Conservation (phyloP, 1,284 basidiomycete species). For the Pascua sp. region DNA sequence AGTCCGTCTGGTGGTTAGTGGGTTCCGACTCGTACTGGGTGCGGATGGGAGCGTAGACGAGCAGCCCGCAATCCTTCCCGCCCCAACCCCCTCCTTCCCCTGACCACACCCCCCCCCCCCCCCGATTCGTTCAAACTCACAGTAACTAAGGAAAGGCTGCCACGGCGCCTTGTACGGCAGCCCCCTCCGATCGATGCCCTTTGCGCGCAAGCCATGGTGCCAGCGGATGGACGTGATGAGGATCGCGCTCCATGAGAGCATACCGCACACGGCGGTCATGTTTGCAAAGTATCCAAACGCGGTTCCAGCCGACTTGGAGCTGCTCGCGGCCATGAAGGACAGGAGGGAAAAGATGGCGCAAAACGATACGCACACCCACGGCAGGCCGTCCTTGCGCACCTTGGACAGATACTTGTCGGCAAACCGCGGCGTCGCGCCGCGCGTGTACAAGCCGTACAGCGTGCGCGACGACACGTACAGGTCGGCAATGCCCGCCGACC, state of each 20-base stretch:
- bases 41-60: too few species aligned
- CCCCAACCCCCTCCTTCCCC: too few species aligned
- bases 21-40: too few species aligned
- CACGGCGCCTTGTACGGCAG: constrained; percentile 63
- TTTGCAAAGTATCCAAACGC: constrained; percentile 75
- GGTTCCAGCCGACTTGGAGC: constrained; percentile 52
- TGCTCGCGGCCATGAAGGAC: constrained; percentile 39
- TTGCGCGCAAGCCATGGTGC: constrained; percentile 67
- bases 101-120: too few species aligned
- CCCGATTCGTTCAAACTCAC: too few species aligned
- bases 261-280: constrained; percentile 57
- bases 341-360: constrained; percentile 28
- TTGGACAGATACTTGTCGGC: constrained; percentile 11
- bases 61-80: too few species aligned
- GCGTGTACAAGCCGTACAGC: constrained; percentile 56
- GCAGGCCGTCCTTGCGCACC: constrained; percentile 38
- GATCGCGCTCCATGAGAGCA: constrained; percentile 75
- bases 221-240: constrained; percentile 74
- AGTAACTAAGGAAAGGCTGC: constrained; percentile 41
- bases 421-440: constrained; percentile 63
- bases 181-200: constrained; percentile 54
- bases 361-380: constrained; percentile 28
- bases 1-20: constrained; percentile 3
- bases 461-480: constrained; percentile 57
- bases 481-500: constrained; percentile 57